Evolutionary conservation across 768 basidiomycete genomes (phyloP).

Genomic region (Paxillus rubicundulus): DNA sequence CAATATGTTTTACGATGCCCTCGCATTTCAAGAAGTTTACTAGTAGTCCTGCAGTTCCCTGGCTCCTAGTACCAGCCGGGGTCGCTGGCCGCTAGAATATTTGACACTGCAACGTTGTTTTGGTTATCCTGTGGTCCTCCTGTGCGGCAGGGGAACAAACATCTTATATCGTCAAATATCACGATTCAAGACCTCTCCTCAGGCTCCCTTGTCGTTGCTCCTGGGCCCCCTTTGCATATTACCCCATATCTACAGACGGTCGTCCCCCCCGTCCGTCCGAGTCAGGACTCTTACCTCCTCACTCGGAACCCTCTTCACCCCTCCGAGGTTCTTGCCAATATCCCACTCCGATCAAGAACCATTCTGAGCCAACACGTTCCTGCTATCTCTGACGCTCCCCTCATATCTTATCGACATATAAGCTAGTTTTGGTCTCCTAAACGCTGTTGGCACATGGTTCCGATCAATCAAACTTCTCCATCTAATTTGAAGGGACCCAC

Average conservation of each 20-base stretch:
- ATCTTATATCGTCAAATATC: too few species aligned
- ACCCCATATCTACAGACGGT: neutral
- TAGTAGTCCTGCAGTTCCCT: too few species aligned
- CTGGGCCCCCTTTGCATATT: too few species aligned
- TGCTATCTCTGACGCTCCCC: neutral
- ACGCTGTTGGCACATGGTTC: constrained; percentile 8
- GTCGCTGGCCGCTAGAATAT: too few species aligned
- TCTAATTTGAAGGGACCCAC: neutral
- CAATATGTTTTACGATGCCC: too few species aligned
- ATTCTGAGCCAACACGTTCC: neutral
- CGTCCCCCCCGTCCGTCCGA: neutral
- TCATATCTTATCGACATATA: constrained; percentile 12
- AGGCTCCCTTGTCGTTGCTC: too few species aligned
- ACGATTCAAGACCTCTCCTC: too few species aligned
- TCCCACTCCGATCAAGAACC: neutral
- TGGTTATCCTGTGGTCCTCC: constrained; percentile 11
- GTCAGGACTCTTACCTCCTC: too few species aligned
- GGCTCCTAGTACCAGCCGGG: too few species aligned
- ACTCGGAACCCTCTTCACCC: neutral
- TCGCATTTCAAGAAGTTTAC: too few species aligned
- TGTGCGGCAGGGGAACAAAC: neutral
- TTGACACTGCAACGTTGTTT: neutral
- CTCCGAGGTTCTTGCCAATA: neutral
- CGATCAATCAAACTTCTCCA: neutral
- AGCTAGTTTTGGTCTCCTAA: neutral